phyloP scores from a whole-genome alignment of 371 early-diverging fungal species.

The Coelomomyces lativittatus region DNA sequence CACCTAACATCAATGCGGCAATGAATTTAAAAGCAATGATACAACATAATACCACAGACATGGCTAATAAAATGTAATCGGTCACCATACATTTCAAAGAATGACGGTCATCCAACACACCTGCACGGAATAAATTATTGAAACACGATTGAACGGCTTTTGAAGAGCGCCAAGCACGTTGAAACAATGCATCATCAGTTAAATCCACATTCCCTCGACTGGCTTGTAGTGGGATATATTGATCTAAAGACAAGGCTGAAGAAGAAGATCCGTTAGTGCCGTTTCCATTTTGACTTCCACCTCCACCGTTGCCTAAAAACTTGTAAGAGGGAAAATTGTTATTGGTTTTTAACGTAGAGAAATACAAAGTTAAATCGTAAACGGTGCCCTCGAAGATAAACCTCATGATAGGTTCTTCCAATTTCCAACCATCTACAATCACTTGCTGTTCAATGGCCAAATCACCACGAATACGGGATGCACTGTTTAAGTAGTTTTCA shows the following conservation, averaged over 20 bases:
- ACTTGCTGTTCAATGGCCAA: conserved; percentile 25
- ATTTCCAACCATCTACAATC: conserved; percentile 14
- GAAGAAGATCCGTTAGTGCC: no score
- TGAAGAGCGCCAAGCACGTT: background rate
- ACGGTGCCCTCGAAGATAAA: conserved; percentile 50
- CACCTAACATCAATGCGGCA: background rate
- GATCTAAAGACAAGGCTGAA: no score
- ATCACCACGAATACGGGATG: conserved; percentile 44
- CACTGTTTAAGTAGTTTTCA: background rate
- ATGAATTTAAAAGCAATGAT: conserved; percentile 4
- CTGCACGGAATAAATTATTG: background rate
- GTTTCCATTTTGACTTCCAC: background rate
- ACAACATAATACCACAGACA: conserved; percentile 4
- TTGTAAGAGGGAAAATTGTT: background rate
- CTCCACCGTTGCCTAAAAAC: background rate
- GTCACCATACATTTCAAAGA: background rate
- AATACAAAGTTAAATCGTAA: conserved; percentile 56
- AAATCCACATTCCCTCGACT: background rate
- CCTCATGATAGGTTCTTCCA: conserved; percentile 28
- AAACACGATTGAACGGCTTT: background rate
- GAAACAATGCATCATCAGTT: conserved; percentile 1
- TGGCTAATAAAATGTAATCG: conserved; percentile 4
- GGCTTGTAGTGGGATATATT: background rate
- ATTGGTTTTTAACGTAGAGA: background rate
- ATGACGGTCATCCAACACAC: background rate